Base-by-base conservation (phyloP, 208 protist genomes). In the Leptomonas pyrrhocoris region DNA sequence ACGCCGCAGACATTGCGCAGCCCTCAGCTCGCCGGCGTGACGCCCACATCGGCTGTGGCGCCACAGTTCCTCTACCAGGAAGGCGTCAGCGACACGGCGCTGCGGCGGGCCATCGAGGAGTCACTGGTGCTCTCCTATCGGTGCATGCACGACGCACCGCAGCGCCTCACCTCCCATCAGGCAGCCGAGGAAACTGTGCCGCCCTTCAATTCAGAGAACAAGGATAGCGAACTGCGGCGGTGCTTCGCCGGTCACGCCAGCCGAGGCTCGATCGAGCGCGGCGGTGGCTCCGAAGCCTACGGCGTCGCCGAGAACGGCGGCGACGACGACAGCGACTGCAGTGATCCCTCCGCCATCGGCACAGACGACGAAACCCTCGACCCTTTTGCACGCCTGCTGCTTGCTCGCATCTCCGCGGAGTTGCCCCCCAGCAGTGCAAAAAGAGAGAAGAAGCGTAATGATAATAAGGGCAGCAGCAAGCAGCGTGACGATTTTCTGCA, bases 71-170 rank as follows among this genome's bases (percentile, higher is more conserved):
- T 79, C n/a, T 79, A 79, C 59, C 65, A 56, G 40, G 36, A 74
- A 16, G 81, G 73, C 21, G 72, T 87, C 31, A 87, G 77, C 42
- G 71, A 66, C 21, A 63, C 76, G 31, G 85, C 90, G 27, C 58
- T 95, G 28, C 84, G 84, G 50, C 63, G 84, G 6, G 90, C 90
- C 31, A 93, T 95, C 59, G 79, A 86, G 27, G 90, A 95, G 60
- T 81, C 69, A 21, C 49, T 89, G 30, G 62, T 74, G 56, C 74
- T 93, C 13, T 74, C 77, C 43, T 84, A 85, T 31, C 83, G 81
- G 54, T 92, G 86, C 61, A 48, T 66, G 36, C 74, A 66, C 42
- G 86, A 95, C 72, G 65, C 78, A 13, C 77, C 80, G 54, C 53
- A 75, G 56, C 54, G 84, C 7, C 61, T 63, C 49, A 72, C 69